Base-by-base conservation (phyloP, 2,329 filamentous ascomycete genomes). In the Metarhizium rileyi region DNA sequence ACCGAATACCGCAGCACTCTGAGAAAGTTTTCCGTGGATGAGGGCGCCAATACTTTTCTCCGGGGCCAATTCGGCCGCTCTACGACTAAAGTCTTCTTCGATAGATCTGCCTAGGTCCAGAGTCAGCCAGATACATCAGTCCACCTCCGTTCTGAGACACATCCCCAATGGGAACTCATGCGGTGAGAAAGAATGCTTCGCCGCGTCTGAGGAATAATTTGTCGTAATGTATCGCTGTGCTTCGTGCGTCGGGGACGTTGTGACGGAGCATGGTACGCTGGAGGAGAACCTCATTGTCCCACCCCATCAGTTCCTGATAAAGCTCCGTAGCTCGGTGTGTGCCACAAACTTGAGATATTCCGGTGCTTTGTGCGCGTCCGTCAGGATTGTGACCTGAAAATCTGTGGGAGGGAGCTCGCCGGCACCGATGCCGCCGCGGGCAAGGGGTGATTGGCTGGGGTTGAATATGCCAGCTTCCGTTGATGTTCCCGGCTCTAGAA, bases 141-240 rank as follows among this genome's bases (percentile, higher is more conserved):
- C 52, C 75, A 65, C 40, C 68, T 65, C 8, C 78, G 60, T 57
- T 77, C 72, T 47, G 45, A 16, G 45, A 40, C n/a, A 47, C 38
- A 14, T 47, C 45, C 22, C 74, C 74, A 54, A 78, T 74, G 0
- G 74, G 72, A 0, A 78, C 70, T 75, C 76, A 80, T 1, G 74
- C 75, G 16, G 76, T 79, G 2, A 78, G 62, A 48, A 68, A 70
- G 1, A 73, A 76, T 3, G 73, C 71, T 47, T 76, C 74, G 2
- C 75, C 76, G 58, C 77, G 60, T 4, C 75, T 60, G 45, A 79
- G 58, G 56, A 78, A 79, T 36, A 77, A 77, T 62, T 79, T 75
- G 56, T 79, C 76, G 55, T 78, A 78, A 53, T 79, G 76, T 9
- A 80, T 75, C 0, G 76, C 75, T 52, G 78, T 78, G 28, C 44